These are phyloP conservation scores for Monosporascus sp. DNA, from an alignment of 2,329 filamentous ascomycete genomes.

Conservation along the genomic window DNA sequence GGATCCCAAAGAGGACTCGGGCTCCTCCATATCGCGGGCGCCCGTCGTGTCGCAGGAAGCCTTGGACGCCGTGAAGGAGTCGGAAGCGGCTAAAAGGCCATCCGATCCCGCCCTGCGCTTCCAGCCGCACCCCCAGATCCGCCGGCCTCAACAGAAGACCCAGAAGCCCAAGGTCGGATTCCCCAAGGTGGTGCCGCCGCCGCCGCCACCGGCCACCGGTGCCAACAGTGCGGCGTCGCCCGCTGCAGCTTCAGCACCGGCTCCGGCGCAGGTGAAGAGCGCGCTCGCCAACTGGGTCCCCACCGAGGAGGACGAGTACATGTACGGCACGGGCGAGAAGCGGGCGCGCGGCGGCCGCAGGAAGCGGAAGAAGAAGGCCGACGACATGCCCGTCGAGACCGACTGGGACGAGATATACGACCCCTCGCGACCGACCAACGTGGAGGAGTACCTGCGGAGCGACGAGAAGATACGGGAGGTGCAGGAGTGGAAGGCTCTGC, in stretches of 20 bases:
- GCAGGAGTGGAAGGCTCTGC: constrained; percentile 75
- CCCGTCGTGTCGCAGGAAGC: constrained; percentile 65
- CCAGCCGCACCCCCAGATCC: constrained; percentile 62
- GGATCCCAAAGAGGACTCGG: constrained; percentile 45
- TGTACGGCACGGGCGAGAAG: constrained; percentile 58
- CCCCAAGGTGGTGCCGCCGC: constrained; percentile 35
- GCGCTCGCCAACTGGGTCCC: constrained; percentile 77
- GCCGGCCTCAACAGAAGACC: constrained; percentile 65
- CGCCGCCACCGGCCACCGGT: constrained; percentile 19
- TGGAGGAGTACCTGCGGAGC: constrained; percentile 77
- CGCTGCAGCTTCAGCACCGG: constrained; percentile 24
- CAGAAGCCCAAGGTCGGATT: constrained; percentile 54
- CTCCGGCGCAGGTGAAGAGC: constrained; percentile 50
- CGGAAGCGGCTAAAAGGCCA: constrained; percentile 55
- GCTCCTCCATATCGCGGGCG: constrained; percentile 68
- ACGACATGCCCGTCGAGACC: constrained; percentile 50
- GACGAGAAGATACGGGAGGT: constrained; percentile 78
- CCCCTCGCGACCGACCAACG: constrained; percentile 72
- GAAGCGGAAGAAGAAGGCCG: constrained; percentile 56
- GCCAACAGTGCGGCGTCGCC: constrained; percentile 8
- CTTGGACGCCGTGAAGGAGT: constrained; percentile 37
- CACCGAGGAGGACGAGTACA: constrained; percentile 74
- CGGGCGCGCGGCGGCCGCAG: constrained; percentile 71
- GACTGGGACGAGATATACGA: constrained; percentile 94
- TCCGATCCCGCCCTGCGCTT: constrained; percentile 68